Conservation (phyloP, 768 basidiomycete species). For the Kwoniella botswanensis region DNA sequence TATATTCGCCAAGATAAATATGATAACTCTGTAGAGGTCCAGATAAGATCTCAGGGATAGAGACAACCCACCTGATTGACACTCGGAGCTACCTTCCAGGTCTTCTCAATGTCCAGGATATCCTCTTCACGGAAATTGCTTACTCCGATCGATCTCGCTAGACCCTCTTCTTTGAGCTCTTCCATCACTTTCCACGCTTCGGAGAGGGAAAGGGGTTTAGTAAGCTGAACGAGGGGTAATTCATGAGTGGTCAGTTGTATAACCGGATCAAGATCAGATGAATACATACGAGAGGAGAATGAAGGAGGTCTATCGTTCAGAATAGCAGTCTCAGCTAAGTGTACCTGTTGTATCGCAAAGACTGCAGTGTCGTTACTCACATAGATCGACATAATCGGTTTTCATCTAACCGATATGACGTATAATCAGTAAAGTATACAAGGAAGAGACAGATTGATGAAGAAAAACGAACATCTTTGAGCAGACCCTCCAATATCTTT, state of each 20-base stretch:
- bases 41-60: neutral
- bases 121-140: conserved; percentile 58
- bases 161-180: conserved; percentile 60
- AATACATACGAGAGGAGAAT: conserved; percentile 54
- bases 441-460: too few species aligned
- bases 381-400: conserved; percentile 21
- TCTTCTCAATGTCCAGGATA: conserved; percentile 50
- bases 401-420: conserved; percentile 7
- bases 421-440: neutral
- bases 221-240: conserved; percentile 12
- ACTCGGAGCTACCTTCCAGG: conserved; percentile 35
- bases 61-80: conserved; percentile 51
- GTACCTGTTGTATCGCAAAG: too few species aligned
- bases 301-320: conserved; percentile 63
- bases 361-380: conserved; percentile 57
- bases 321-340: neutral
- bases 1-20: too few species aligned
- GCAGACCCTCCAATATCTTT: conserved; percentile 62
- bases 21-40: too few species aligned
- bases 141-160: conserved; percentile 56
- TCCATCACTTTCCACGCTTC: conserved; percentile 70
- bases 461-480: conserved; percentile 62
- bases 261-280: neutral
- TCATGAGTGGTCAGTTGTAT: neutral
- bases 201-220: conserved; percentile 58